A percentile compares a stretch with the other conserved stretches of the same genome.
phyloP scores from a whole-genome alignment of 163 green algal genomes.

The Trebouxiophyceae sp. region DNA sequence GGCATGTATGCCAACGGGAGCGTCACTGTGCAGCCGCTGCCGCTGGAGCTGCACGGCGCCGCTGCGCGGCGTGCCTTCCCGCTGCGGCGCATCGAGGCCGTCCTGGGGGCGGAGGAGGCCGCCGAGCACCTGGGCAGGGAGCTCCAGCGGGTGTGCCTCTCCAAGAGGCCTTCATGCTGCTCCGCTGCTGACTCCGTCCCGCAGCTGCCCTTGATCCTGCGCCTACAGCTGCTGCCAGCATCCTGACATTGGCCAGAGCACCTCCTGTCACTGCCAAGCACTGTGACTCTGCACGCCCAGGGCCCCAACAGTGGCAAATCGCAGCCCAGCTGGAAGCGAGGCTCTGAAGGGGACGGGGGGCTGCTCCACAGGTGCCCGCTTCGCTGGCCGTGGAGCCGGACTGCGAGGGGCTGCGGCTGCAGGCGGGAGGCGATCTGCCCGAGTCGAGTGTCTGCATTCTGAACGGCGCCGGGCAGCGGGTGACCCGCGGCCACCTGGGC shows the following conservation, averaged over 20 bases:
- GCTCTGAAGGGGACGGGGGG: too few species aligned
- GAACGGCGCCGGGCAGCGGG: conserved; percentile 24
- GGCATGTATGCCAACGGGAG: conserved; percentile 40
- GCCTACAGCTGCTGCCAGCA: too few species aligned
- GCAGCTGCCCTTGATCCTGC: too few species aligned
- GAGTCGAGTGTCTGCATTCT: conserved; percentile 41
- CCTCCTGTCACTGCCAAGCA: neutral
- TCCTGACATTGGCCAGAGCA: too few species aligned
- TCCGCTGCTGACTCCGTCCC: too few species aligned
- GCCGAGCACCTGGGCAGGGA: conserved; percentile 36
- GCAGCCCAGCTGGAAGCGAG: too few species aligned
- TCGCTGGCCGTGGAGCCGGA: too few species aligned
- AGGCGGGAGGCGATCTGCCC: conserved; percentile 43
- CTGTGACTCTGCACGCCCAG: neutral
- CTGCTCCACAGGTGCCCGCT: too few species aligned
- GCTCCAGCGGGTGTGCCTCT: conserved; percentile 38
- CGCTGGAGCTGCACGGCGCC: conserved; percentile 43
- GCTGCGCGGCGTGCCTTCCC: conserved; percentile 29
- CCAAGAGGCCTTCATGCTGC: too few species aligned
- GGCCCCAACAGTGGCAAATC: neutral
- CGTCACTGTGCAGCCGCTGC: conserved; percentile 52
- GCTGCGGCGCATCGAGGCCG: conserved; percentile 49
- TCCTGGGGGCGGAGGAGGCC: conserved; percentile 30
- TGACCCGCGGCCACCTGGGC: conserved; percentile 21
- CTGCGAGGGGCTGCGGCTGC: too few species aligned